These are phyloP conservation scores for Clitopilus hobsonii DNA, from an alignment of 768 basidiomycete genomes.

Conservation along the genomic window DNA sequence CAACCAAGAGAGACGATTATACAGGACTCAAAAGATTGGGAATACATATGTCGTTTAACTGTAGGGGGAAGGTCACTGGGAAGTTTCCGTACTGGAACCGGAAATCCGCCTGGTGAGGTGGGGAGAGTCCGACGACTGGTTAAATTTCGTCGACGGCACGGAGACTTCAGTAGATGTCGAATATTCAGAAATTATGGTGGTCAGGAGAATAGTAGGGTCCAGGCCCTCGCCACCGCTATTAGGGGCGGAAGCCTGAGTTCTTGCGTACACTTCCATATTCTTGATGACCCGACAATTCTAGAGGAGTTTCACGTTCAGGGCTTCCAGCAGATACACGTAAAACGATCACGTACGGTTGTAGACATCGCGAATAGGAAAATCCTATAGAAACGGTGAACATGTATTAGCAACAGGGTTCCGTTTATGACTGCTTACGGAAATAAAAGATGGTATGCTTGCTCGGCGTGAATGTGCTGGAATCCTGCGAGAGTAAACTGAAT, in stretches of 20 bases:
- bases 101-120: background rate
- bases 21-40: too few relatives aligned
- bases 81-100: too few relatives aligned
- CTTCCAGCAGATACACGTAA: background rate
- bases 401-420: too few relatives aligned
- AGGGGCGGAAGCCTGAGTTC: background rate
- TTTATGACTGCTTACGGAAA: background rate
- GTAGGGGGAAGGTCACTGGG: too few relatives aligned
- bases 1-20: too few relatives aligned
- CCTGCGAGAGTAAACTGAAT: background rate
- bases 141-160: background rate
- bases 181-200: background rate
- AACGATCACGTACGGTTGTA: background rate
- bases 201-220: background rate
- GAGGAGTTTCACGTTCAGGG: background rate
- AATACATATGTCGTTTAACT: too few relatives aligned
- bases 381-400: background rate
- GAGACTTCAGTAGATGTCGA: background rate
- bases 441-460: background rate
- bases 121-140: background rate
- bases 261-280: background rate
- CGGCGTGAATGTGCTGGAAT: background rate
- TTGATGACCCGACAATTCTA: background rate
- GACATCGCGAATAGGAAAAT: background rate
- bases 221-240: background rate